Conservation (phyloP, 345 rosid species). For the Salix koriyanagi region DNA sequence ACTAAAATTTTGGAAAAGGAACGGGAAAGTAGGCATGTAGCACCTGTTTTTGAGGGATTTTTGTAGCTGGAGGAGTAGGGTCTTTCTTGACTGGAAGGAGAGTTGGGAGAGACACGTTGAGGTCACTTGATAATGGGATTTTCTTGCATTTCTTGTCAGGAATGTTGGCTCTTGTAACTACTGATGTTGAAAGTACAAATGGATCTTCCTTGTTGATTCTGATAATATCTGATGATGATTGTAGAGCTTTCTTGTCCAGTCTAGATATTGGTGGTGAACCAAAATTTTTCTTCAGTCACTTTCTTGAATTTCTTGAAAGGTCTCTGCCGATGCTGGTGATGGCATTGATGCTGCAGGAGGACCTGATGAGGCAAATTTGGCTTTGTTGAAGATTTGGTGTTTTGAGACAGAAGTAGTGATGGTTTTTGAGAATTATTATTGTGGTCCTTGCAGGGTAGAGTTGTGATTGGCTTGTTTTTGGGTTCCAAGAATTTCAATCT, state of each 20-base stretch:
- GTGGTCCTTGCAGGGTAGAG: conserved; percentile 15
- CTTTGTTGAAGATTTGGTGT: conserved; percentile 13
- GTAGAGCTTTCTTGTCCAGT: conserved; percentile 37
- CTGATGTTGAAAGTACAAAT: conserved; percentile 44
- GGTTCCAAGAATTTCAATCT: conserved; percentile 45
- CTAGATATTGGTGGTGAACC: conserved; percentile 10
- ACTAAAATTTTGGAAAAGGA: neutral
- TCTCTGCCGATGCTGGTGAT: conserved; percentile 2
- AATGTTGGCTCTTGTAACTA: conserved; percentile 27
- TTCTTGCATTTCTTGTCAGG: conserved; percentile 62
- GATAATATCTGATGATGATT: conserved; percentile 33
- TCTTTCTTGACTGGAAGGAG: conserved; percentile 70
- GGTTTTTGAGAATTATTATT: conserved; percentile 11
- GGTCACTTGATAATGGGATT: conserved; percentile 45
- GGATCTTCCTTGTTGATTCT: conserved; percentile 64
- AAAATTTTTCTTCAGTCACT: conserved; percentile 11
- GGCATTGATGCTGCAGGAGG: neutral
- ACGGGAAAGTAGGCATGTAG: neutral
- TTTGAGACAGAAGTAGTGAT: neutral
- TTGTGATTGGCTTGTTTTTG: conserved; percentile 24
- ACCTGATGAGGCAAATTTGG: neutral
- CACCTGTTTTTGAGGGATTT: conserved; percentile 61
- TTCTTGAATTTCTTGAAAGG: conserved; percentile 29
- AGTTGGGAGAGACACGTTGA: conserved; percentile 18
- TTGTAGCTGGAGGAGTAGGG: conserved; percentile 53